Evolutionary conservation across 192 early-diverging fungal species (phyloP).

Genomic region (Coemansia sp.): DNA sequence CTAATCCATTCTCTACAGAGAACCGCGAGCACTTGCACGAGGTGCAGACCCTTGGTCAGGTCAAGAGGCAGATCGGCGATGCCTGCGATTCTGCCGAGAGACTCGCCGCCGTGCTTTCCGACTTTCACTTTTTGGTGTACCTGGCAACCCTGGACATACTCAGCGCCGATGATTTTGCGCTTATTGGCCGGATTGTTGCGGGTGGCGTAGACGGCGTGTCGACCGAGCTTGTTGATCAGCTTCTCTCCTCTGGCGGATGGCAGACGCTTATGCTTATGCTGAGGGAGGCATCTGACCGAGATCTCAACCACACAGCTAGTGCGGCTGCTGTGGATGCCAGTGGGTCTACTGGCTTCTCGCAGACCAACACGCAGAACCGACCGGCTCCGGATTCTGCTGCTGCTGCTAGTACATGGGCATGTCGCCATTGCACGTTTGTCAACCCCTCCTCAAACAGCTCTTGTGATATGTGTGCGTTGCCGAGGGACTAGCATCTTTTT

Average conservation of each 20-base stretch:
- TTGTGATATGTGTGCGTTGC: constrained; percentile 47
- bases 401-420: constrained; percentile 17
- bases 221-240: constrained; percentile 5
- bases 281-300: constrained; percentile 25
- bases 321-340: neutral
- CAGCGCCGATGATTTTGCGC: constrained; percentile 51
- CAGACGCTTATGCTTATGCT: constrained; percentile 43
- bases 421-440: constrained; percentile 45
- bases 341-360: neutral
- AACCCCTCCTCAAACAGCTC: constrained; percentile 18
- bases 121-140: constrained; percentile 85
- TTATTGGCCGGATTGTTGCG: constrained; percentile 20
- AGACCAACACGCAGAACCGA: neutral
- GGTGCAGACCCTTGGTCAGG: constrained; percentile 55
- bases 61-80: constrained; percentile 55
- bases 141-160: constrained; percentile 65
- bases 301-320: constrained; percentile 17
- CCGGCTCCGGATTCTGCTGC: neutral
- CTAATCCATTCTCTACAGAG: constrained; percentile 65
- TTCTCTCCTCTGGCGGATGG: constrained; percentile 28
- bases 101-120: constrained; percentile 58
- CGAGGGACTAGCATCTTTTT: constrained; percentile 13
- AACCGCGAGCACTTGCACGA: constrained; percentile 65
- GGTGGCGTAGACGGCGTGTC: constrained; percentile 7
- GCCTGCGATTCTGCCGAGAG: constrained; percentile 23